Base-by-base conservation (phyloP, 345 rosid genomes). In the Hypericum perforatum region DNA sequence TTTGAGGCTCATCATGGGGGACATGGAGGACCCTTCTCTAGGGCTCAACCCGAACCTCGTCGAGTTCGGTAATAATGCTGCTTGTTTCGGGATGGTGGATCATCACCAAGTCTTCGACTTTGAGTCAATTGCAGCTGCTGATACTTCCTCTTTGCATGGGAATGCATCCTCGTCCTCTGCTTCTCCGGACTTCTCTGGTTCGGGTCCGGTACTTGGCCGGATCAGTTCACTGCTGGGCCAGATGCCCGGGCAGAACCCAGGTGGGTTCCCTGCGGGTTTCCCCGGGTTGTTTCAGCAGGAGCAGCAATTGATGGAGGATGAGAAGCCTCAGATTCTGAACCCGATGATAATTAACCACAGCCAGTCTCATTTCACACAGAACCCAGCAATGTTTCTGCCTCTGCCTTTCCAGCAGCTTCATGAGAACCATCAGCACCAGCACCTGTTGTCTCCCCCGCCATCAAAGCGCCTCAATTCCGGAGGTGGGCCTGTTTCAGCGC, bases 1-100 rank as follows among this genome's bases (percentile, higher is more conserved):
- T 52, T 65, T 85, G 66, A 72, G 71, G 72, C 73, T 82, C 58
- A 74, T 85, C 57, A 78, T 85, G 94, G 86, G 82, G 32, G 86
- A 85, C 46, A 57, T 76, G 10, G 86, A 77, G 44, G 90, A 82
- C 62, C 76, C 85, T 8, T 74, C 84, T 45, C 11, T 68, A 49
- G 87, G 85, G 22, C 53, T 85, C 7, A 78, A 73, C 32, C 32
- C 32, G 32, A 4, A 22, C 32, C 32, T 22, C 32, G 32, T 22
- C 32, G 32, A 22, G 32, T 22, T 22, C 32, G 32, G 32, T 22
- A 22, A 22, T 22, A 22, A 22, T 22, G 32, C 32, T 63, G 64
- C 78, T 0, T 82, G 85, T 9, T 84, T 84, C 57, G 94, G 86
- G 3, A 52, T 67, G 7, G 73, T 82, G 11, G 89, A 85, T 78